phyloP scores from a whole-genome alignment of 768 basidiomycete species.

The Xerocomellus chrysenteron region DNA sequence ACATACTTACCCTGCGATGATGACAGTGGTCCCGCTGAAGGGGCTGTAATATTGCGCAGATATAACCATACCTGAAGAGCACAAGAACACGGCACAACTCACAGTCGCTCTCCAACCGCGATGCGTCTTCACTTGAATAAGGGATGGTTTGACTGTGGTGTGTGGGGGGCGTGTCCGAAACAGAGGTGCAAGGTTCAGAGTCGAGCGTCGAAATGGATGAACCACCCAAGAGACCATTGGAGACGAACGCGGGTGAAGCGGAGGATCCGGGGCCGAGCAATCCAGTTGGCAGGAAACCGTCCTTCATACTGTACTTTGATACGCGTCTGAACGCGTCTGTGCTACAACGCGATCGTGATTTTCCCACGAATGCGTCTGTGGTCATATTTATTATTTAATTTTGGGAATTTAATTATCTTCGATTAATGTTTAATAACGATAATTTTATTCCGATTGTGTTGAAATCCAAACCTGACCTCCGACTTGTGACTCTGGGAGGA shows the following conservation, averaged over 20 bases:
- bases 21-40: neutral
- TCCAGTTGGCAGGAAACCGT: slow-evolving; percentile 25
- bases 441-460: too few relatives aligned
- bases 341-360: slow-evolving; percentile 12
- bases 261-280: slow-evolving; percentile 11
- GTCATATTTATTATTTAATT: neutral
- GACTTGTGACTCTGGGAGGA: too few relatives aligned
- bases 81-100: neutral
- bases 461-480: too few relatives aligned
- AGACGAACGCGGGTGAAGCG: slow-evolving; percentile 18
- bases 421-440: too few relatives aligned
- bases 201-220: neutral
- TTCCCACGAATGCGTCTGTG: slow-evolving; percentile 23
- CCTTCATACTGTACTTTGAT: neutral
- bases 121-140: neutral
- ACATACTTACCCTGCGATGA: slow-evolving; percentile 31
- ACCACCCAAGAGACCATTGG: slow-evolving; percentile 34
- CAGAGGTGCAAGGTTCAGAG: neutral
- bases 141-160: neutral
- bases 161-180: neutral
- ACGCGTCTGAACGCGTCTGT: slow-evolving; percentile 2
- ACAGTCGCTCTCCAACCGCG: slow-evolving; percentile 1
- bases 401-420: too few relatives aligned
- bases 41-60: neutral
- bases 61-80: neutral